Evolutionary conservation across 371 early-diverging fungal species (phyloP), one percentile per base, ranked within the genome.

Genomic region (Encephalitozoon hellem): DNA sequence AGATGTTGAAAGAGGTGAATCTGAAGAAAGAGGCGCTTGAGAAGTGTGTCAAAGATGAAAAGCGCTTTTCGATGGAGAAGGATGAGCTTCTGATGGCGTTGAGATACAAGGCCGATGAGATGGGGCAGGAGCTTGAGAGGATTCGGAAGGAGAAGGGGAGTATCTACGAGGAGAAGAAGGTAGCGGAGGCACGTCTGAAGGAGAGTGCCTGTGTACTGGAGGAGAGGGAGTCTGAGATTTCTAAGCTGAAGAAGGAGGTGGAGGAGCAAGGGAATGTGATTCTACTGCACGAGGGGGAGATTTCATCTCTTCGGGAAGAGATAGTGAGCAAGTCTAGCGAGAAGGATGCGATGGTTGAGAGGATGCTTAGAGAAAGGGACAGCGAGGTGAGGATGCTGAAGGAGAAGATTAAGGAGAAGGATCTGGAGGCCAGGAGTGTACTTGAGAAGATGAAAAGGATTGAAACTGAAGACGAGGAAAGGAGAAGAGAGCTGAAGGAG

Each of bases 1-100:
- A 59, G 92, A 86, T 92, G 23, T 93, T 95, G 94, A 95, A 94
- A 93, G 90, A 88, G 69, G 52, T 55, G 25, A 55, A 47, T 25
- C 32, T 64, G 23, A 23, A 66, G 32, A 54, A 15, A 23, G 72
- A 77, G 28, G 18, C 38, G 43, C 15, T 59, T 11, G 34, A 64
- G 64, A 47, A 28, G 21, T 63, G 15, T 38, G 39, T 42, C 5
- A 25, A 41, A 25, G 59, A 68, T 9, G 67, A 74, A 42, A 64
- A 43, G 43, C 18, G 32, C 9, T 64, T 42, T 9, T 45, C 52
- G 15, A 52, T 32, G 23, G 66, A 45, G 28, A 34, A 42, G 18
- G 65, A 77, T 11, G 72, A 78, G 21, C n/a, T 54, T 1, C 64
- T 52, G 34, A 67, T 38, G 45, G 79, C 66, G 6, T 15, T 72